Base-by-base conservation (phyloP, 2,329 filamentous ascomycete species). In the Pezicula radicicola region DNA sequence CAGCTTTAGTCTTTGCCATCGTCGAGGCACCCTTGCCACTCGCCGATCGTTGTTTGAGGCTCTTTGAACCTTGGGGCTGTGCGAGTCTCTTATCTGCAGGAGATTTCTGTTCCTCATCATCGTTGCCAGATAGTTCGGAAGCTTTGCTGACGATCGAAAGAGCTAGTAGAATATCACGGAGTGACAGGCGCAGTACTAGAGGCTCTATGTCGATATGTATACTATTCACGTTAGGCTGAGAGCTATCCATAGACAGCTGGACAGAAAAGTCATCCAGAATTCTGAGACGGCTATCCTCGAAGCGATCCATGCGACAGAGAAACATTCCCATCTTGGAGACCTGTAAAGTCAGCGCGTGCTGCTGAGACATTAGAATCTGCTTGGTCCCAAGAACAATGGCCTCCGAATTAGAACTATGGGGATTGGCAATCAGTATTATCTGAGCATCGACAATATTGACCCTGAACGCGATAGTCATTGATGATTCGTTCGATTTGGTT, bases 261-360 rank as follows among this genome's bases (percentile, higher is more conserved):
- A 97, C 76, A 3, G 91, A 96, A 68, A 99, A 99, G 69, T 99
- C 92, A 66, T 99, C 95, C 30, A 99, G 82, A 55, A 99, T 96
- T 16, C 94, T 85, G 44, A 99, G 78, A 36, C 91, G 84, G 39
- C 87, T 92, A 3, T 89, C 91, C 60, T 99, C 93, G 61, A 97
- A 97, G 57, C 86, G 89, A 69, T 99, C 95, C 94, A 99, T 99
- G 12, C 94, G 88, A 66, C 95, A 99, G 30, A 99, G 72, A 68
- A 97, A 99, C 94, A 99, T 99, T 61, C 94, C 94, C 49, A 97
- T 83, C 65, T 97, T 87, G 7, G 91, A 92, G 3, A 99, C 84
- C 66, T 99, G 93, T 65, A 99, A 80, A 1, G 94, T 97, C 60
- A 95, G 80, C 8, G 93, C 90, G 72, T 97, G 91, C 68, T 99